Conservation (phyloP, 805 yeast species). For the Pichia cabralensis region DNA sequence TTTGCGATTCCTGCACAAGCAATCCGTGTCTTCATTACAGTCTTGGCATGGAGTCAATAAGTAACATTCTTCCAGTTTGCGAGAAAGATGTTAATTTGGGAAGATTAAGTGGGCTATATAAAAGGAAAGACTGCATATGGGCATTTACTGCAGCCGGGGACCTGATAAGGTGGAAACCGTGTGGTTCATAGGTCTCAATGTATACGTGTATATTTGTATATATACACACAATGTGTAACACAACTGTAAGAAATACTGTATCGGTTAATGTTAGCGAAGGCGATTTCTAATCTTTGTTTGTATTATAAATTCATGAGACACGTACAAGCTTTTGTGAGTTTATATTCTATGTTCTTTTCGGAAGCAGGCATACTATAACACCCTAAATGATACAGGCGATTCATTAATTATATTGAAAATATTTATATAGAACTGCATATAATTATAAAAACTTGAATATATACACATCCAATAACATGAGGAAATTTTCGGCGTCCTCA, state of each 20-base stretch:
- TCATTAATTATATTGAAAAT: too few relatives aligned
- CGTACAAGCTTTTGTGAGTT: too few relatives aligned
- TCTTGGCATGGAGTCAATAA: slow-evolving; percentile 19
- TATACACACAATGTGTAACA: too few relatives aligned
- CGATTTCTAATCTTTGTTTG: background rate
- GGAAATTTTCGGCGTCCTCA: slow-evolving; percentile 2
- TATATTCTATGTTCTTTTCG: too few relatives aligned
- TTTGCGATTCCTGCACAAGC: background rate
- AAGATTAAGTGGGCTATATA: slow-evolving; percentile 23
- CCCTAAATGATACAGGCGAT: too few relatives aligned
- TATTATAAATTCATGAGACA: too few relatives aligned
- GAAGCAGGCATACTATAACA: too few relatives aligned
- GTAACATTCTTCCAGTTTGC: slow-evolving; percentile 26
- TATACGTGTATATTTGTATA: background rate
- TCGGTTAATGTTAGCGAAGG: background rate
- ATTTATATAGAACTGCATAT: too few relatives aligned
- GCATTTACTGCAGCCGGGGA: slow-evolving; percentile 30
- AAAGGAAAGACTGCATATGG: slow-evolving; percentile 27
- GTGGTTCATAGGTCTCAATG: background rate
- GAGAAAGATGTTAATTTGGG: slow-evolving; percentile 26
- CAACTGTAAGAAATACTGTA: background rate
- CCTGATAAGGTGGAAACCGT: slow-evolving; percentile 28
- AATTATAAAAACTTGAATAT: too few relatives aligned
- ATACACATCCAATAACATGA: too few relatives aligned
- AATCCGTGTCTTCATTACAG: slow-evolving; percentile 17